These are phyloP conservation scores for Chrysoporthe austroafricana DNA, from an alignment of 2,329 filamentous ascomycete species.

Conservation along the genomic window DNA sequence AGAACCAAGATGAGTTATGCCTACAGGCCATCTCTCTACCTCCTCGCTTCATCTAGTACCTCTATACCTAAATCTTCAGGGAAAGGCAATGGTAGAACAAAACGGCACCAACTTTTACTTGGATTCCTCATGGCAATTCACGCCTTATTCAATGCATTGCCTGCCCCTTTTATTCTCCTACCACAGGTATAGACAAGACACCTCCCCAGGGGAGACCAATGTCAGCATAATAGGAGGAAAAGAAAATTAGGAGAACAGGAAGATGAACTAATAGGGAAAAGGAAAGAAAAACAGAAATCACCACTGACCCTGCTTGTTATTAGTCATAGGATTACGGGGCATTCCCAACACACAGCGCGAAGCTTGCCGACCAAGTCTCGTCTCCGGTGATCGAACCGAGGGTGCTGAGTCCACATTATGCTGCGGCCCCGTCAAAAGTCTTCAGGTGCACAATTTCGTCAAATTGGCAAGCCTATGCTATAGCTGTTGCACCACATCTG, in stretches of 20 bases:
- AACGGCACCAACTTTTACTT: neutral
- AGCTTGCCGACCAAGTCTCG: neutral
- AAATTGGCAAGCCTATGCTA: too few species aligned
- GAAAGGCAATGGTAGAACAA: too few species aligned
- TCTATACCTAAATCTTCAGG: too few species aligned
- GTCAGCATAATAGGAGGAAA: neutral
- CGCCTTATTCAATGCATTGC: neutral
- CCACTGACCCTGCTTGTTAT: neutral
- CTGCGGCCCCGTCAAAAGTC: too few species aligned
- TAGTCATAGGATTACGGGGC: neutral
- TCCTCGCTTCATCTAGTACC: too few species aligned
- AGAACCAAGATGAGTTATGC: too few species aligned
- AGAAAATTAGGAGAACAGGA: too few species aligned
- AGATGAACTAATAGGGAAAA: neutral
- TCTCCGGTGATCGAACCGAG: neutral
- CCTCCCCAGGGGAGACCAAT: neutral
- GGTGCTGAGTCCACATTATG: neutral
- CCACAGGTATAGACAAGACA: neutral
- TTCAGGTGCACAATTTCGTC: too few species aligned
- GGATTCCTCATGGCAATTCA: neutral
- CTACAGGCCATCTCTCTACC: too few species aligned
- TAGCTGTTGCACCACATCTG: neutral
- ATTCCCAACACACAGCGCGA: neutral
- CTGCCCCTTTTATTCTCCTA: neutral
- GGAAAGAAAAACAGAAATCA: neutral